phyloP scores from a whole-genome alignment of 1,139 yeast species.

The Lodderomyces parapsilosis region DNA sequence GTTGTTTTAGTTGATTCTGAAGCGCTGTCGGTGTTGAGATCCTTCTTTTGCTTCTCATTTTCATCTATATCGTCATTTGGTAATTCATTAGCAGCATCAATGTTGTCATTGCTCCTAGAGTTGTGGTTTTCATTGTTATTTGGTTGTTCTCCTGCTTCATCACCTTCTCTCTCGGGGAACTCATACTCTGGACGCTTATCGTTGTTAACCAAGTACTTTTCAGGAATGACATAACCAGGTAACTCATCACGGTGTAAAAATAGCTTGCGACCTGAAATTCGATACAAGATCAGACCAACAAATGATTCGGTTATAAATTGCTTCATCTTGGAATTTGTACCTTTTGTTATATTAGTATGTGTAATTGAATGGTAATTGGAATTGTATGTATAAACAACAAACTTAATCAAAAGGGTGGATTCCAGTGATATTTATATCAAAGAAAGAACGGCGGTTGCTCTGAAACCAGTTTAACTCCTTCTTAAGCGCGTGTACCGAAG shows the following conservation, averaged over 20 bases:
- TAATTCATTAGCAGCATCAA: neutral
- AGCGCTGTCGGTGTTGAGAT: neutral
- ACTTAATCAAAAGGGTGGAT: too few relatives aligned
- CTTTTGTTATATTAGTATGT: neutral
- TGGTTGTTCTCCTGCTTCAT: conserved; percentile 3
- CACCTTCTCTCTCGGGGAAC: conserved; percentile 4
- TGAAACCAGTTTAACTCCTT: too few relatives aligned
- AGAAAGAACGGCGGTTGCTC: too few relatives aligned
- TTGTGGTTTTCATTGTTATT: conserved; percentile 2
- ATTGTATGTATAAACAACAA: too few relatives aligned
- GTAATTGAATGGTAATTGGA: too few relatives aligned
- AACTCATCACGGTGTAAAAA: conserved; percentile 30
- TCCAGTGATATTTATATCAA: too few relatives aligned
- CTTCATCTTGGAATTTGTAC: neutral
- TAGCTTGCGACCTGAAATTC: conserved; percentile 24
- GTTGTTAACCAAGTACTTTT: conserved; percentile 20
- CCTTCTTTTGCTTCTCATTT: neutral
- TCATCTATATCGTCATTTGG: neutral
- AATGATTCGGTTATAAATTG: conserved; percentile 28
- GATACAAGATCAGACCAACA: conserved; percentile 29
- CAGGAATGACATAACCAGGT: conserved; percentile 30
- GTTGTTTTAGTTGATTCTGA: neutral
- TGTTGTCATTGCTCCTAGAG: neutral
- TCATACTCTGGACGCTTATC: conserved; percentile 1
- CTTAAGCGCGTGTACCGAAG: too few relatives aligned